Evolutionary conservation across 2,329 filamentous ascomycete genomes (phyloP).

Genomic region (Stylonectria norvegica): DNA sequence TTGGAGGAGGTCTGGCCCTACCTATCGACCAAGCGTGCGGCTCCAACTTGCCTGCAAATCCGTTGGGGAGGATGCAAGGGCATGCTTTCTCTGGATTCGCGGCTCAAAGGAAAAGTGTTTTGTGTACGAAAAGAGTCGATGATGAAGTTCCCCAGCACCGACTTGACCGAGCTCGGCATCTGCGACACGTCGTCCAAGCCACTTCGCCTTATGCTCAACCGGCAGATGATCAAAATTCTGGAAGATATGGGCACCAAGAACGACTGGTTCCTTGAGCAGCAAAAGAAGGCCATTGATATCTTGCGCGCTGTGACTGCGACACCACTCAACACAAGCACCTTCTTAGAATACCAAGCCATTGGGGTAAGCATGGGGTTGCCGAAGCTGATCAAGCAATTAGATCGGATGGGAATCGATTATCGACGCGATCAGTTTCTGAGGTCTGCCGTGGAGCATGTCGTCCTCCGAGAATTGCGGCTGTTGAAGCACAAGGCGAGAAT

Average conservation of each 20-base stretch:
- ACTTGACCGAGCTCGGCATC: conserved; percentile 60
- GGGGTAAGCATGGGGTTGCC: conserved; percentile 59
- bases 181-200: conserved; percentile 67
- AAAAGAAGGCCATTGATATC: conserved; percentile 57
- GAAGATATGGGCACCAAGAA: conserved; percentile 67
- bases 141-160: conserved; percentile 67
- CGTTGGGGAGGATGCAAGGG: conserved; percentile 73
- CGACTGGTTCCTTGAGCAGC: conserved; percentile 61
- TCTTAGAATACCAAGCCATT: conserved; percentile 61
- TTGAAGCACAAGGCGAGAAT: conserved; percentile 79
- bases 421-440: conserved; percentile 66
- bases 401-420: conserved; percentile 60
- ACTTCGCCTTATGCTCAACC: conserved; percentile 69
- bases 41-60: conserved; percentile 70
- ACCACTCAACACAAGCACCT: conserved; percentile 60
- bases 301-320: conserved; percentile 58
- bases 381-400: conserved; percentile 58
- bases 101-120: conserved; percentile 56
- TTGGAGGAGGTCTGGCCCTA: conserved; percentile 57
- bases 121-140: conserved; percentile 66
- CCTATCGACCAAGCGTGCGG: conserved; percentile 45
- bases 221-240: conserved; percentile 79
- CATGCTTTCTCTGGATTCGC: conserved; percentile 68
- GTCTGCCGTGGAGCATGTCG: conserved; percentile 64
- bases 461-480: conserved; percentile 67